phyloP scores from a whole-genome alignment of 129 eudicot species.

The Deinandra increscens region DNA sequence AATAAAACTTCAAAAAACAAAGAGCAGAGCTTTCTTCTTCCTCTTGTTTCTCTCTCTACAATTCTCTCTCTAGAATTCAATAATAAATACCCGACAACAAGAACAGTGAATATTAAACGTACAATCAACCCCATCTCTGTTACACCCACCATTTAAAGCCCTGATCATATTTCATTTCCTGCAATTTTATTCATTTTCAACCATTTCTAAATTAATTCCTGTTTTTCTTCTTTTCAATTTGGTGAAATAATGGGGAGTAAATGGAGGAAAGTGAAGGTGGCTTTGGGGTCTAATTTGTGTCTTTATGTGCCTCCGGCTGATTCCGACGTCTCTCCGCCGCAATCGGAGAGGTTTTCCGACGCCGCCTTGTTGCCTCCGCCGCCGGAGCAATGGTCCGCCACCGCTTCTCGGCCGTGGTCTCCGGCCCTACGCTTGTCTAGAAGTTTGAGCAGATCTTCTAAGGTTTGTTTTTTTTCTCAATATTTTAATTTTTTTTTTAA shows the following conservation, averaged over 20 bases:
- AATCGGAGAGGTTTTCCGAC: constrained; percentile 48
- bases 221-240: not conserved
- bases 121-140: constrained; percentile 6
- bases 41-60: not conserved
- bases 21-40: not conserved
- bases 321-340: constrained; percentile 36
- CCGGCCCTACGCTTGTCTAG: constrained; percentile 46
- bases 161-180: too few relatives aligned
- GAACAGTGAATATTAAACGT: not conserved
- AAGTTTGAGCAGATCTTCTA: constrained; percentile 72
- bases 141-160: not conserved
- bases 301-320: constrained; percentile 32
- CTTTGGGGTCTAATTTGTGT: constrained; percentile 38
- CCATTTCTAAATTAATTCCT: not conserved
- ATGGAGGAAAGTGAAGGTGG: constrained; percentile 41
- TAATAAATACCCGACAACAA: constrained; percentile 24
- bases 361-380: constrained; percentile 54
- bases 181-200: not conserved
- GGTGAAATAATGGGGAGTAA: constrained; percentile 33
- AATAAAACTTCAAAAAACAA: not conserved
- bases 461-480: constrained; percentile 46
- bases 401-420: constrained; percentile 35
- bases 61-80: too few relatives aligned
- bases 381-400: constrained; percentile 29
- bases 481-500: not conserved